Conservation (phyloP, 345 rosid species). For the Angophora floribunda region DNA sequence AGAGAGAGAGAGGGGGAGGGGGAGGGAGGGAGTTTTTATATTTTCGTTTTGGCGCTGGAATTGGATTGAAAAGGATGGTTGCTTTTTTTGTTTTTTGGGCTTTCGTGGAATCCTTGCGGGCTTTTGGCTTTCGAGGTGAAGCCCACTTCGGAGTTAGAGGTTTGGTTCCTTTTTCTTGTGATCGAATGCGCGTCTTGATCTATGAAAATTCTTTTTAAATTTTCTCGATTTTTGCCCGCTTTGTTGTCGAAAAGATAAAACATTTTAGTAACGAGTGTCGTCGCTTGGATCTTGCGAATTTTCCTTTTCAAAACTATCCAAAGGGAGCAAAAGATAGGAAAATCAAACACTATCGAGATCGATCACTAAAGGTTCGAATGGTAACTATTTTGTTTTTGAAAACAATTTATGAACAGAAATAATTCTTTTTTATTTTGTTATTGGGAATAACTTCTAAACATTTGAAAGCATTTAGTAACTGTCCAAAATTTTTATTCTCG, state of each 20-base stretch:
- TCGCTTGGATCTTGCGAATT: too few species aligned
- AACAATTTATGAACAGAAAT: too few species aligned
- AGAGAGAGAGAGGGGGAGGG: background rate
- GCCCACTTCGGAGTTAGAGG: background rate
- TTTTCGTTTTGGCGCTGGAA: background rate
- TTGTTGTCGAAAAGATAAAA: background rate
- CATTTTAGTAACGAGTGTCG: background rate
- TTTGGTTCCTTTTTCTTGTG: background rate
- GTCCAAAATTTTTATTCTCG: too few species aligned
- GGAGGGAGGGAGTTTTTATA: accelerated
- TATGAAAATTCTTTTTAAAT: background rate
- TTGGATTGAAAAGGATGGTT: background rate
- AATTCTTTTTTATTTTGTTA: too few species aligned
- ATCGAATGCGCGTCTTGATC: background rate
- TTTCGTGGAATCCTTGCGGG: background rate
- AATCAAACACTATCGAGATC: too few species aligned
- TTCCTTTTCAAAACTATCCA: too few species aligned
- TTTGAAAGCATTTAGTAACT: too few species aligned
- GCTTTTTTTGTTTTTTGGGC: background rate
- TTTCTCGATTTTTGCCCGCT: background rate
- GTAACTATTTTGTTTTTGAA: too few species aligned
- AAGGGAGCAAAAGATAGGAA: background rate
- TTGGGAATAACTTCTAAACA: too few species aligned
- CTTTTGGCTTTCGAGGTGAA: background rate
- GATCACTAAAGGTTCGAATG: too few species aligned